Conservation (phyloP, 2,329 filamentous ascomycete genomes). For the Alternaria infectoria region DNA sequence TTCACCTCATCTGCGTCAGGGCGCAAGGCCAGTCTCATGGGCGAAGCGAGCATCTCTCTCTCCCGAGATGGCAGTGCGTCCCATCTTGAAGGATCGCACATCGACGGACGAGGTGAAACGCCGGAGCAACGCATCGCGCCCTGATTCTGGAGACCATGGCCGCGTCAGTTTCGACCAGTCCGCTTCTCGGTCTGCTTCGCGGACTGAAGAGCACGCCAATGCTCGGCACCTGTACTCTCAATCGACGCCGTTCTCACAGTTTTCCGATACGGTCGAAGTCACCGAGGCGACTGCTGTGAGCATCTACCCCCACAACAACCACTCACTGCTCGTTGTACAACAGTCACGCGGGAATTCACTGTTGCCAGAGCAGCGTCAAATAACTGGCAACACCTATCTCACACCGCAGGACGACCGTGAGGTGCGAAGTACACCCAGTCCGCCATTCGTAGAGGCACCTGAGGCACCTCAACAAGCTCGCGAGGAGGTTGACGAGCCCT, state of each 20-base stretch:
- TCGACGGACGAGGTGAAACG: constrained; percentile 39
- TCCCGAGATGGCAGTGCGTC: constrained; percentile 27
- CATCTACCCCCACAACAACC: constrained; percentile 68
- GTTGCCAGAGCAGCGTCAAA: constrained; percentile 22
- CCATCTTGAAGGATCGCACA: constrained; percentile 30
- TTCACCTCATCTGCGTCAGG: constrained; percentile 28
- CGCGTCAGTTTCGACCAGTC: constrained; percentile 48
- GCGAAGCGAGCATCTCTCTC: constrained; percentile 36
- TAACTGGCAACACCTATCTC: constrained; percentile 22
- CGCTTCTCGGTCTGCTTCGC: constrained; percentile 46
- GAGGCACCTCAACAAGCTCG: constrained; percentile 13
- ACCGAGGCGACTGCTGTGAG: constrained; percentile 66
- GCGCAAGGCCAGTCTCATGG: constrained; percentile 37
- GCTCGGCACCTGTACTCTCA: constrained; percentile 56
- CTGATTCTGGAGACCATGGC: constrained; percentile 39
- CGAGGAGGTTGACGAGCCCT: constrained; percentile 9
- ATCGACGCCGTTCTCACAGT: constrained; percentile 57
- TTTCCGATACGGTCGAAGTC: constrained; percentile 62
- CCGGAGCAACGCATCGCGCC: constrained; percentile 40
- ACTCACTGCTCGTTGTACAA: constrained; percentile 69
- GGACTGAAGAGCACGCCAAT: constrained; percentile 48
- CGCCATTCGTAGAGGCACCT: constrained; percentile 34
- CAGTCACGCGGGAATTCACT: constrained; percentile 48
- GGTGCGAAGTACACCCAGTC: constrained; percentile 28
- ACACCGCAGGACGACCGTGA: constrained; percentile 23